Percentiles rank a stretch among this genome's conserved stretches.
Evolutionary conservation across 1,284 basidiomycete genomes (phyloP).

Genomic region (Pseudozyma sp.): DNA sequence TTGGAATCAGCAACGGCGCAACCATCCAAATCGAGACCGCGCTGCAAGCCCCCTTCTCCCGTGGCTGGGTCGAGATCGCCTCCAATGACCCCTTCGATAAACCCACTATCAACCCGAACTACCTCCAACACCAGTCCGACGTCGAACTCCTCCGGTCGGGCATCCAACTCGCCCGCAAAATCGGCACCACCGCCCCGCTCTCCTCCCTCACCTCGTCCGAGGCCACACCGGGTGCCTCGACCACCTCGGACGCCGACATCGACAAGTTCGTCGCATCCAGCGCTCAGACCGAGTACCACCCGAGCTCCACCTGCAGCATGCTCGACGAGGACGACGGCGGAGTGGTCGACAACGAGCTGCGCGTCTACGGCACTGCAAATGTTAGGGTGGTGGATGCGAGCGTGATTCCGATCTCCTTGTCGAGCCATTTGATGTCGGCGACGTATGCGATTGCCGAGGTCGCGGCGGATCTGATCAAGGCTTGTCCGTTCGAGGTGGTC

Average conservation of each 20-base stretch:
- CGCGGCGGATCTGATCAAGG: conserved; percentile 59
- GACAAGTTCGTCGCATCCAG: conserved; percentile 49
- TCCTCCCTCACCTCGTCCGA: conserved; percentile 29
- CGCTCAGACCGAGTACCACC: conserved; percentile 67
- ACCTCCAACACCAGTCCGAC: conserved; percentile 52
- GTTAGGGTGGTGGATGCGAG: conserved; percentile 71
- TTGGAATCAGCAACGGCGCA: conserved; percentile 48
- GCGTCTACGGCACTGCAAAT: conserved; percentile 77
- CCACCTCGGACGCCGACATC: conserved; percentile 40
- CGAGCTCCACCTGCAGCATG: conserved; percentile 76
- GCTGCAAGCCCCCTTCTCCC: conserved; percentile 63
- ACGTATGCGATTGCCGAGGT: conserved; percentile 69
- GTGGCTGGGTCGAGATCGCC: conserved; percentile 56
- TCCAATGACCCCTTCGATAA: conserved; percentile 47
- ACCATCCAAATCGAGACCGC: conserved; percentile 52
- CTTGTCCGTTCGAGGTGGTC: conserved; percentile 21
- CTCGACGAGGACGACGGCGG: conserved; percentile 75
- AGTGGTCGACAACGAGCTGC: conserved; percentile 76
- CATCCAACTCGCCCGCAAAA: conserved; percentile 54
- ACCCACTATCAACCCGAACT: conserved; percentile 61
- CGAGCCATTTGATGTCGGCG: conserved; percentile 73
- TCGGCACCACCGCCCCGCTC: conserved; percentile 44
- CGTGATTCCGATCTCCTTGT: conserved; percentile 62
- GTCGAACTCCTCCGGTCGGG: conserved; percentile 53
- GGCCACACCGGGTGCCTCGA: conserved; percentile 30